Conservation (phyloP, 176 grass and related monocot genomes). For the Oropetium thomaeum region DNA sequence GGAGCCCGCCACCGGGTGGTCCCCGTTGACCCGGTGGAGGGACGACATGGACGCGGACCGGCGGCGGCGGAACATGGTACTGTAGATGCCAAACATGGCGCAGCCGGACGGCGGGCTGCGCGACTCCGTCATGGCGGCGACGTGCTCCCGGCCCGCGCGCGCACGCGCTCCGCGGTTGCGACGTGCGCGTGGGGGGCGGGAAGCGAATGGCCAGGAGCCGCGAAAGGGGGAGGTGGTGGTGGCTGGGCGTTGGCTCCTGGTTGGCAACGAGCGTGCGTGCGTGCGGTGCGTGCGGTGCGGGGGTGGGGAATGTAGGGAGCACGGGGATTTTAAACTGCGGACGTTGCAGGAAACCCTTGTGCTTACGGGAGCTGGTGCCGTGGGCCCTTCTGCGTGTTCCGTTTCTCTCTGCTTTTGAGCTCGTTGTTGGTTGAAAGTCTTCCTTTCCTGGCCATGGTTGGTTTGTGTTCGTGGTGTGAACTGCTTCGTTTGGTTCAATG, state of each 20-base stretch:
- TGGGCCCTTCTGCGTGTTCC: background rate
- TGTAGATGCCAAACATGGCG: conserved; percentile 67
- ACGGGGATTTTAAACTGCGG: conserved; percentile 28
- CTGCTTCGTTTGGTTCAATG: conserved; percentile 14
- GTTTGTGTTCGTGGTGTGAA: conserved; percentile 18
- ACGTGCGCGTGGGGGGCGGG: conserved; percentile 15
- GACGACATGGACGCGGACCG: conserved; percentile 61
- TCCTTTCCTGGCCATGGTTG: background rate
- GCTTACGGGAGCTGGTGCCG: background rate
- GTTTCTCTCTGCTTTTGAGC: background rate
- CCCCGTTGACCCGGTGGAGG: conserved; percentile 35
- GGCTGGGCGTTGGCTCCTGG: conserved; percentile 40
- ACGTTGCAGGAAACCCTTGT: conserved; percentile 14
- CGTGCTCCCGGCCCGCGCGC: background rate
- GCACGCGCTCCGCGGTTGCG: conserved; percentile 8
- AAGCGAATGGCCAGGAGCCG: background rate
- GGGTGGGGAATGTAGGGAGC: conserved; percentile 30
- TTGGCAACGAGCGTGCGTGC: conserved; percentile 33
- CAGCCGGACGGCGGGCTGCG: conserved; percentile 63
- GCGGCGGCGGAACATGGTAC: conserved; percentile 68
- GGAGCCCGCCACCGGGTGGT: background rate
- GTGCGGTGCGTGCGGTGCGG: too few relatives aligned
- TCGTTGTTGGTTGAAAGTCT: background rate
- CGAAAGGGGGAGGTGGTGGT: conserved; percentile 19
- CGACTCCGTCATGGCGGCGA: conserved; percentile 51